Evolutionary conservation across 129 eudicot genomes (phyloP).

Genomic region (Chrysanthemum lavandulifolium): DNA sequence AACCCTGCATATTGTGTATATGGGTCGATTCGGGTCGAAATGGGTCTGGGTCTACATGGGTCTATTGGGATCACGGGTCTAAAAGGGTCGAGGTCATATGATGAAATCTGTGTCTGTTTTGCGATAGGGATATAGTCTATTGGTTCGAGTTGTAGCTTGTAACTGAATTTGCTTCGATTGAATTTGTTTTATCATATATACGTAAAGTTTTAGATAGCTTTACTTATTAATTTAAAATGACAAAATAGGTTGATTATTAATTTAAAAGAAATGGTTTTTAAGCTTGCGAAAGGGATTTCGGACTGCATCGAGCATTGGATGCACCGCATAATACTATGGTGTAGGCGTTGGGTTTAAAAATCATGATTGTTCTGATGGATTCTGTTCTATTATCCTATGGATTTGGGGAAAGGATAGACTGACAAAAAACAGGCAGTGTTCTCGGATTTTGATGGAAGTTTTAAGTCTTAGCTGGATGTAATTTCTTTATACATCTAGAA

Average conservation of each 20-base stretch:
- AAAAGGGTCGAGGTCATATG: no score
- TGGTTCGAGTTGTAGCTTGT: no score
- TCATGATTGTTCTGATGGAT: conserved; percentile 13
- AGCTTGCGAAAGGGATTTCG: conserved; percentile 2
- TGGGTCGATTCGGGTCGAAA: neutral
- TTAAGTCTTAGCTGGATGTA: neutral
- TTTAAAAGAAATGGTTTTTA: neutral
- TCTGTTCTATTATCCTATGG: neutral
- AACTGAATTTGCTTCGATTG: no score
- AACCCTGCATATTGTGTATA: neutral
- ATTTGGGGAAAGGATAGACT: conserved; percentile 5
- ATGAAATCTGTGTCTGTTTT: no score
- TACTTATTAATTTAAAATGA: neutral
- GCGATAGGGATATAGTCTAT: no score
- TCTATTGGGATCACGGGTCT: no score
- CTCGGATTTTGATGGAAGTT: conserved; percentile 7
- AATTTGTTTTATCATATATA: no score
- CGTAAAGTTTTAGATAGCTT: no score
- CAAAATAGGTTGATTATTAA: conserved; percentile 9
- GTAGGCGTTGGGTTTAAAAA: no score
- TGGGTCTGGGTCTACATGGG: no score
- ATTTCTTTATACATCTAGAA: neutral
- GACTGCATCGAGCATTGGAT: no score
- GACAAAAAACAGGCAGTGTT: neutral
- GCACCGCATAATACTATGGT: no score